Evolutionary conservation across 164 flowering plant species (phyloP).

Genomic region (Magnolia kwangsiensis): DNA sequence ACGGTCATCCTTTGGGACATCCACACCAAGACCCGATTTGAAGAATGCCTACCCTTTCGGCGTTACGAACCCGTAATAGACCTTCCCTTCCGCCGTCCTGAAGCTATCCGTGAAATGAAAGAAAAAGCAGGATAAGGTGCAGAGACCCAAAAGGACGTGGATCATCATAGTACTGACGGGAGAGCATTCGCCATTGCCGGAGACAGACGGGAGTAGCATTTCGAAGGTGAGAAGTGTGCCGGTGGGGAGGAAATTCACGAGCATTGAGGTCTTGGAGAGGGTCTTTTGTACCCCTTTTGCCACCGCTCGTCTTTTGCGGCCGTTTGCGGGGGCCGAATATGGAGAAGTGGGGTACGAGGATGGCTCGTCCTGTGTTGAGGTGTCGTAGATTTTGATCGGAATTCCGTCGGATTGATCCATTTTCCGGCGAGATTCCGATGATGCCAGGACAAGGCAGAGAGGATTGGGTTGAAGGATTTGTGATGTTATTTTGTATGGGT

Average conservation of each 20-base stretch:
- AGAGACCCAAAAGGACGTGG: slow-evolving; percentile 45
- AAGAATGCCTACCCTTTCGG: slow-evolving; percentile 67
- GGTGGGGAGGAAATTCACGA: slow-evolving; percentile 89
- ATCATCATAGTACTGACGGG: slow-evolving; percentile 59
- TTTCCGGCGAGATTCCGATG: slow-evolving; percentile 8
- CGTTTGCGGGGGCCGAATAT: not conserved
- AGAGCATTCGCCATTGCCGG: slow-evolving; percentile 56
- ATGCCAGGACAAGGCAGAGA: slow-evolving; percentile 18
- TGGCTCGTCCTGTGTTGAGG: slow-evolving; percentile 23
- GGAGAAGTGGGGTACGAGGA: slow-evolving; percentile 15
- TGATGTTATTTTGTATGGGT: not conserved
- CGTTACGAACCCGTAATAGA: slow-evolving; percentile 88
- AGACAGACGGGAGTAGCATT: slow-evolving; percentile 80
- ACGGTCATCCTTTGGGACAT: slow-evolving; percentile 62
- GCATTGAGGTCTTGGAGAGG: slow-evolving; percentile 81
- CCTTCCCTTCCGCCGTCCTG: slow-evolving; percentile 64
- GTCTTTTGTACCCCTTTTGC: slow-evolving; percentile 44
- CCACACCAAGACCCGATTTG: slow-evolving; percentile 56
- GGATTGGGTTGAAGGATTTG: not conserved
- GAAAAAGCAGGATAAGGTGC: slow-evolving; percentile 89
- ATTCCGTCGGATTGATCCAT: slow-evolving; percentile 38
- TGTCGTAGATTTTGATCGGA: slow-evolving; percentile 60
- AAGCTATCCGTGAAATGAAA: slow-evolving; percentile 97
- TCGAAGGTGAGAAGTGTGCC: slow-evolving; percentile 95
- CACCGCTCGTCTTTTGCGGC: slow-evolving; percentile 15